phyloP scores from a whole-genome alignment of 2,329 filamentous ascomycete genomes.

The Chaetothyriales sp. region DNA sequence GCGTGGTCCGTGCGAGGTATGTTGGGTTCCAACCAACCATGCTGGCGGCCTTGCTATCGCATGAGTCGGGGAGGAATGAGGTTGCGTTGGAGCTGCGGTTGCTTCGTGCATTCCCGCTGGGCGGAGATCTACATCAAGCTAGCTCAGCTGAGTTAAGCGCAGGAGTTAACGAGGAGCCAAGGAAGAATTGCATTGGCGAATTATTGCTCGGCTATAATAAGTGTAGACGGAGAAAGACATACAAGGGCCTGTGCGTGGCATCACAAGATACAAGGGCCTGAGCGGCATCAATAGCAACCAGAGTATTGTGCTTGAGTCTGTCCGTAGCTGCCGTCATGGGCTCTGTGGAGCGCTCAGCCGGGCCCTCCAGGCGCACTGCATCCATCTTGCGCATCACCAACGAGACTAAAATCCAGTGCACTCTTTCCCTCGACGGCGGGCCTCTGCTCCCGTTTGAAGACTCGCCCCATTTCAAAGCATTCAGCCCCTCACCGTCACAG shows the following conservation, averaged over 20 bases:
- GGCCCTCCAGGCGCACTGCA: conserved; percentile 60
- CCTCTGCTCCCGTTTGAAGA: conserved; percentile 16
- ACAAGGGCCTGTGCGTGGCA: not conserved
- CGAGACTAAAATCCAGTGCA: conserved; percentile 92
- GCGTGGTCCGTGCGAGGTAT: conserved; percentile 70
- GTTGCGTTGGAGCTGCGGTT: not conserved
- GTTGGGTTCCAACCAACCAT: conserved; percentile 81
- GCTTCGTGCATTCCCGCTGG: not conserved
- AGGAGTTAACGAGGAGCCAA: not conserved
- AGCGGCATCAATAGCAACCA: too few species aligned
- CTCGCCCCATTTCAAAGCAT: conserved; percentile 11
- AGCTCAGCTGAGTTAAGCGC: not conserved
- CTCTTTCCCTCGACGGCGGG: conserved; percentile 87
- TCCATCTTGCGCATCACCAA: conserved; percentile 82
- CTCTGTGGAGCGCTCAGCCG: conserved; percentile 13
- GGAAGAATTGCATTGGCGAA: not conserved
- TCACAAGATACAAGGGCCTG: too few species aligned
- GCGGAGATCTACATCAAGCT: not conserved
- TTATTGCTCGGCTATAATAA: not conserved
- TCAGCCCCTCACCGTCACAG: conserved; percentile 21
- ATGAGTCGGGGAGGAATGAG: conserved; percentile 5
- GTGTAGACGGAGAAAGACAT: not conserved
- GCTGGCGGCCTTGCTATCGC: conserved; percentile 22
- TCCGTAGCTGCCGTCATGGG: conserved; percentile 6
- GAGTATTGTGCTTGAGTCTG: not conserved